Percentiles rank a stretch among this genome's conserved stretches.
phyloP scores from a whole-genome alignment of 2,329 filamentous ascomycete species.

The Cladosporium velox region DNA sequence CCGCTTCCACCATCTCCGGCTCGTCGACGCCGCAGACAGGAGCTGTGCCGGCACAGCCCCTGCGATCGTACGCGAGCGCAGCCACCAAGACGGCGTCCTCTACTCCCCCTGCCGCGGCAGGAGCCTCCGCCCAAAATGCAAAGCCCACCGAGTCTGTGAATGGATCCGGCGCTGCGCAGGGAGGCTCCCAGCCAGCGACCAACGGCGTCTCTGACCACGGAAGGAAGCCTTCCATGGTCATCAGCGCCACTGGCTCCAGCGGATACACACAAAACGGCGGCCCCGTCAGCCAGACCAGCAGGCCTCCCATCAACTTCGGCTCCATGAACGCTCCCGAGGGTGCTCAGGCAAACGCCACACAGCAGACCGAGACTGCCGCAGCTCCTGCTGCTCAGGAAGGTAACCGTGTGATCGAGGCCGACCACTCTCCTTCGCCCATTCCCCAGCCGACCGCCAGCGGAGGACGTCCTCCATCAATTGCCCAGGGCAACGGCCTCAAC shows the following conservation, averaged over 20 bases:
- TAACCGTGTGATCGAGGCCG: constrained; percentile 77
- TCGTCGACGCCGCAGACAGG: constrained; percentile 52
- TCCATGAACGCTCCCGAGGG: constrained; percentile 65
- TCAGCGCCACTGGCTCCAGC: constrained; percentile 78
- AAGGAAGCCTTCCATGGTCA: constrained; percentile 87
- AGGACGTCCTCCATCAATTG: constrained; percentile 74
- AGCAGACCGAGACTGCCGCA: constrained; percentile 63
- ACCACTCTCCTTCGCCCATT: constrained; percentile 88
- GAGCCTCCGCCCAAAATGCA: constrained; percentile 55
- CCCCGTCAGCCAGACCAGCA: constrained; percentile 55
- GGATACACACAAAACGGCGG: constrained; percentile 78
- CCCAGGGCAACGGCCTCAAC: constrained; percentile 68
- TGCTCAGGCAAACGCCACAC: constrained; percentile 65
- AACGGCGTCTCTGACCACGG: constrained; percentile 68
- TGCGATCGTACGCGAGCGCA: constrained; percentile 63
- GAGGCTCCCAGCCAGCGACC: constrained; percentile 48
- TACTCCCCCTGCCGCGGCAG: constrained; percentile 56
- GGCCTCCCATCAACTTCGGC: constrained; percentile 76
- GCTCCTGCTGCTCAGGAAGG: constrained; percentile 58
- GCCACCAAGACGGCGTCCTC: constrained; percentile 57
- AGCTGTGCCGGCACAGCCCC: constrained; percentile 58
- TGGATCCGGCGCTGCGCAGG: constrained; percentile 58
- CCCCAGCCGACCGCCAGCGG: constrained; percentile 85
- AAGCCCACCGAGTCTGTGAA: constrained; percentile 75
- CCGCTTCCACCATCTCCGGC: constrained; percentile 51